phyloP scores from a whole-genome alignment of 768 basidiomycete species.

The Chalciporus sphaerocephalus region DNA sequence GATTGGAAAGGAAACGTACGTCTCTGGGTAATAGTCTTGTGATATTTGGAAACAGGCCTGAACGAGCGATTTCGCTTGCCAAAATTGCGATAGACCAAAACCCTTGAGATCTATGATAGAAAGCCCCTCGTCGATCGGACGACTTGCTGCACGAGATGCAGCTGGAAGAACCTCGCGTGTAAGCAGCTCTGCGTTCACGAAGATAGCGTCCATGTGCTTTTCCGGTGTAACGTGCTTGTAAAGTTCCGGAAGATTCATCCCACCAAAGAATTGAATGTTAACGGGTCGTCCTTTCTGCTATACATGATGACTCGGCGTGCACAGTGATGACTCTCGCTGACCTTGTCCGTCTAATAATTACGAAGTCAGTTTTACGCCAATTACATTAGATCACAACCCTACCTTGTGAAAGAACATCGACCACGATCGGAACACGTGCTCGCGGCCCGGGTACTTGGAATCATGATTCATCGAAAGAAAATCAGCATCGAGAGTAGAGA shows the following conservation, averaged over 20 bases:
- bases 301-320: background rate
- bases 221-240: conserved; percentile 56
- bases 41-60: conserved; percentile 66
- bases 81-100: conserved; percentile 66
- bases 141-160: conserved; percentile 52
- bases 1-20: conserved; percentile 39
- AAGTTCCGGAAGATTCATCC: conserved; percentile 53
- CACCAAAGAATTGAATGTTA: conserved; percentile 64
- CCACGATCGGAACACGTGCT: conserved; percentile 69
- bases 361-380: background rate
- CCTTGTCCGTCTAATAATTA: conserved; percentile 61
- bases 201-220: conserved; percentile 56
- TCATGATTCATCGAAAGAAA: background rate
- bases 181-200: conserved; percentile 64
- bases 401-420: conserved; percentile 79
- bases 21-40: conserved; percentile 76
- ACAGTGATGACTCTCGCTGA: conserved; percentile 21
- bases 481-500: background rate
- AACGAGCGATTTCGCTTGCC: conserved; percentile 66
- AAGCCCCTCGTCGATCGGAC: conserved; percentile 46
- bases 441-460: conserved; percentile 64
- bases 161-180: conserved; percentile 65
- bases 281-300: conserved; percentile 64
- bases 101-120: conserved; percentile 69
- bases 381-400: conserved; percentile 12